Evolutionary conservation across 805 yeast species (phyloP).

Genomic region (Zygotorulaspora chibaensis): DNA sequence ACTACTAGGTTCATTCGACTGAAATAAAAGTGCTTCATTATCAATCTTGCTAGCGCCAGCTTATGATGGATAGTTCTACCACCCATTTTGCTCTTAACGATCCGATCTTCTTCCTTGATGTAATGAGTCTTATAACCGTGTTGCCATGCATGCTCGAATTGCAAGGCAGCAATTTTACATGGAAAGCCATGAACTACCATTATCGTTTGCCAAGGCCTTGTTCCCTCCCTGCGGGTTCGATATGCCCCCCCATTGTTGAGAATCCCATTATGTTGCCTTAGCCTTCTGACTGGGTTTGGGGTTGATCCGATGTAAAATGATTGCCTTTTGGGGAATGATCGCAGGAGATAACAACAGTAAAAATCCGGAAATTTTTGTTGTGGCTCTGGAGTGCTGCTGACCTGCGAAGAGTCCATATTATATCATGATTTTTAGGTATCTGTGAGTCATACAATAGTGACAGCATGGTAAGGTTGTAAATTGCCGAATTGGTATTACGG

Average conservation of each 20-base stretch:
- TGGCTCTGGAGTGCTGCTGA: not conserved
- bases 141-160: conserved; percentile 84
- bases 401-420: conserved; percentile 1
- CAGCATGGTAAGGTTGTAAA: not conserved
- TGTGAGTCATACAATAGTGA: not conserved
- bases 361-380: conserved; percentile 32
- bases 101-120: conserved; percentile 39
- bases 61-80: conserved; percentile 44
- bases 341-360: conserved; percentile 69
- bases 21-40: conserved; percentile 45
- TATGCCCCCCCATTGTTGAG: conserved; percentile 62
- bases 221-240: conserved; percentile 51
- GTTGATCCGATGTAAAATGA: conserved; percentile 80
- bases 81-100: conserved; percentile 36
- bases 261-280: conserved; percentile 78
- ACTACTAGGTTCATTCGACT: conserved; percentile 43
- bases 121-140: conserved; percentile 65
- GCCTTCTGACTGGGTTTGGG: conserved; percentile 63
- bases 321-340: conserved; percentile 52
- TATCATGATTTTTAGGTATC: not conserved
- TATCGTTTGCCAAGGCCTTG: conserved; percentile 72
- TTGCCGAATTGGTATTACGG: not conserved
- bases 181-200: conserved; percentile 68
- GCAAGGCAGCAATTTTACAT: conserved; percentile 62
- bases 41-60: conserved; percentile 44